Percentiles rank a stretch among this genome's conserved stretches.
Evolutionary conservation across 306 rosid genomes (phyloP).

Genomic region (Castanea sativa): DNA sequence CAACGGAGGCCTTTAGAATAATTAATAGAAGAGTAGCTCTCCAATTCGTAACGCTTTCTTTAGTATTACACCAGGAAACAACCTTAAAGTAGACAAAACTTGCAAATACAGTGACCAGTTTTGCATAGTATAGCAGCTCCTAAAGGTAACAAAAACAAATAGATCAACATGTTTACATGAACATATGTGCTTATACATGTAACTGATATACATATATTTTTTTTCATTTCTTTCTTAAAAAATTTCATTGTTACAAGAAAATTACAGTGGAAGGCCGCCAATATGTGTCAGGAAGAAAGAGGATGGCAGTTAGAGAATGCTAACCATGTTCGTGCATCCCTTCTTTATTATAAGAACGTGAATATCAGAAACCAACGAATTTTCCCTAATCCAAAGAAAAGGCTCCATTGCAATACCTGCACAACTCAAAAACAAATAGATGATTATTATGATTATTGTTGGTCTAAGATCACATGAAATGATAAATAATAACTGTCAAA

Average conservation of each 20-base stretch:
- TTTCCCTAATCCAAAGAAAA: constrained; percentile 72
- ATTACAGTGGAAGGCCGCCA: constrained; percentile 13
- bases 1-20: too few species aligned
- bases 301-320: not conserved
- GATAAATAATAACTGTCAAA: not conserved
- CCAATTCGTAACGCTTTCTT: too few species aligned
- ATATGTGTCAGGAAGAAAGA: not conserved
- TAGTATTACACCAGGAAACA: too few species aligned
- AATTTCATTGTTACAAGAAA: constrained; percentile 18
- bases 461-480: not conserved
- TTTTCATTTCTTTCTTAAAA: not conserved
- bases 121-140: too few species aligned
- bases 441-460: not conserved
- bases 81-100: too few species aligned
- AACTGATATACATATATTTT: not conserved
- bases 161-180: not conserved
- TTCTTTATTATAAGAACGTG: not conserved
- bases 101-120: too few species aligned
- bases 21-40: too few species aligned
- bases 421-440: constrained; percentile 17
- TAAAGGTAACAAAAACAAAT: too few species aligned
- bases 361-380: not conserved
- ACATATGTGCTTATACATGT: not conserved
- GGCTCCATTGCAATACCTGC: constrained; percentile 84
- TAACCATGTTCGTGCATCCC: constrained; percentile 9